These are phyloP conservation scores for Phytophthora foliorum DNA, from an alignment of 352 stramenopile genomes.

Conservation along the genomic window DNA sequence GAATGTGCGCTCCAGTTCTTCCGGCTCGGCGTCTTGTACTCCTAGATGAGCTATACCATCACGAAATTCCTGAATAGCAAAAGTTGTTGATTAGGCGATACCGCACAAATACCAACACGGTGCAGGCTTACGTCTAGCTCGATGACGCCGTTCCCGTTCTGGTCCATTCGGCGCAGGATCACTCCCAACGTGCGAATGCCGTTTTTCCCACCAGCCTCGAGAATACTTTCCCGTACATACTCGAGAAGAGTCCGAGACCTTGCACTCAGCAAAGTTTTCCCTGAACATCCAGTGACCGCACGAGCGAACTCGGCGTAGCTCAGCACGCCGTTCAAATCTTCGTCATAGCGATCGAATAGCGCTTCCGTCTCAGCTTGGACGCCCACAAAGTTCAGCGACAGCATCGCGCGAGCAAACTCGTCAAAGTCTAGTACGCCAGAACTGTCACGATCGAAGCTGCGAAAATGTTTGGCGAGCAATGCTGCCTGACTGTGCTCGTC, in stretches of 20 bases:
- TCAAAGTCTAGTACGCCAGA: slow-evolving; percentile 87
- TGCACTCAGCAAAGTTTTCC: slow-evolving; percentile 12
- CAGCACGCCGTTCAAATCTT: slow-evolving; percentile 80
- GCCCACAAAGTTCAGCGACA: slow-evolving; percentile 91
- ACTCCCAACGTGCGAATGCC: slow-evolving; percentile 76
- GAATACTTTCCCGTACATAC: slow-evolving; percentile 58
- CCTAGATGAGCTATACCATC: slow-evolving; percentile 64
- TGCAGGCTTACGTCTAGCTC: slow-evolving; percentile 56
- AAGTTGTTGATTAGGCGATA: background rate
- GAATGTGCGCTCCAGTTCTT: slow-evolving; percentile 69
- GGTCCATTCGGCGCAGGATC: slow-evolving; percentile 80
- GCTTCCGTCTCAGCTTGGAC: slow-evolving; percentile 86
- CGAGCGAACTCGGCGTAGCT: slow-evolving; percentile 82
- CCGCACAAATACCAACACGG: too few relatives aligned
- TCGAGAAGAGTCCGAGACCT: slow-evolving; percentile 48
- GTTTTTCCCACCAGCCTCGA: slow-evolving; percentile 75
- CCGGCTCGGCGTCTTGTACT: slow-evolving; percentile 40
- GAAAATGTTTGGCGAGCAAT: slow-evolving; percentile 78
- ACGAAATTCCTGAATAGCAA: slow-evolving; percentile 58
- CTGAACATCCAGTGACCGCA: slow-evolving; percentile 51
- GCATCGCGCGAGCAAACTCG: slow-evolving; percentile 89
- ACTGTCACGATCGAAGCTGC: slow-evolving; percentile 75
- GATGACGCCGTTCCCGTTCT: slow-evolving; percentile 80
- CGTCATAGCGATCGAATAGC: slow-evolving; percentile 92
- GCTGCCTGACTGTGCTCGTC: slow-evolving; percentile 60